Base-by-base conservation (phyloP, 139 green algal species). In the Volvox africanus region DNA sequence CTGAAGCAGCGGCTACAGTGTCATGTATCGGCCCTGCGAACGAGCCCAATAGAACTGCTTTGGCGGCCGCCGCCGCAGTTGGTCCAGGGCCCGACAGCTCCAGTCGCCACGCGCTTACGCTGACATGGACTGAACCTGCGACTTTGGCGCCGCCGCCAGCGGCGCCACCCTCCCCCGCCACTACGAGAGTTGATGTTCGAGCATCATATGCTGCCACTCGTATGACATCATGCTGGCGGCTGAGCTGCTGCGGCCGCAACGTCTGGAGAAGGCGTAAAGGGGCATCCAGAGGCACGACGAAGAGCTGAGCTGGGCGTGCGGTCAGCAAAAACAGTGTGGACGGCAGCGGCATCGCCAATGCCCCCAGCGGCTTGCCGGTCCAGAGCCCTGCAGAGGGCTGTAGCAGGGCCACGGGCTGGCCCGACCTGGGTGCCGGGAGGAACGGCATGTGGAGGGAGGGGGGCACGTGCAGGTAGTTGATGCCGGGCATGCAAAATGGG, bases 101-200 rank as follows among this genome's bases (percentile, higher is more conserved):
- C 22, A 91, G 1, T 24, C 24, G 32, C 87, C 87, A 91, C 0
- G 76, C 73, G 61, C 76, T 86, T 18, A 91, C 76, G 76, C 61
- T 86, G 87, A 86, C 33, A 36, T 28, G n/a, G 18, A 24, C 30
- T n/a, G 37, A 30, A 21, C 22, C 18, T 16, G 36, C 78, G 44
- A 20, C 71, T 6, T 44, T 71, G 69, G 28, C 28, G 69, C 85
- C 50, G 37, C 37, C 55, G 0, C 32, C 30, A 0, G 44, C 44
- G 20, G 35, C 32, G 83, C 37, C 14, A 14, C 35, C 87, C 21
- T 91, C 87, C 17, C 87, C 87, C 0, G 76, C 87, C 0, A 91
- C 9, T 0, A 91, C 87, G 2, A 91, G 87, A 3, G 26, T 67
- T 13, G 33, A 44, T 2, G 24, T 80, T 2, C 61, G 61, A 0